Percentiles rank a stretch among this genome's conserved stretches.
Evolutionary conservation across 768 basidiomycete genomes (phyloP).

Genomic region (Mrakia frigida): DNA sequence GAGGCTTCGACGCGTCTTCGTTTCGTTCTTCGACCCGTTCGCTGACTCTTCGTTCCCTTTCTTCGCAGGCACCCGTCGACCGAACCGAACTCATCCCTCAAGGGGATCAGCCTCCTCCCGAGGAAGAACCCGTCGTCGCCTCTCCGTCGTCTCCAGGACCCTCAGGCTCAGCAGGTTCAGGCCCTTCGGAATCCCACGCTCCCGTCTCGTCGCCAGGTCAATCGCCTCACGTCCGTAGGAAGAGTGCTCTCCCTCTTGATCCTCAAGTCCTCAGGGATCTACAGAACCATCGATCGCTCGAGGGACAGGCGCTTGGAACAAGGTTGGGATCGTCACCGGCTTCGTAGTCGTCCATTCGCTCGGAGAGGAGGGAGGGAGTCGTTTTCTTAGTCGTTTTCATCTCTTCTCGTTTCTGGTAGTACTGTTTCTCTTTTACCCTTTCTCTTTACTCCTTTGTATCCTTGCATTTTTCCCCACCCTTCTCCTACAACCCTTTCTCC

Average conservation of each 20-base stretch:
- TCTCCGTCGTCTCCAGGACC: background rate
- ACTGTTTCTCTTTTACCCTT: background rate
- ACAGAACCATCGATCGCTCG: slow-evolving; percentile 58
- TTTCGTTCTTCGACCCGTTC: slow-evolving; percentile 44
- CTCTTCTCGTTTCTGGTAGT: background rate
- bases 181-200: slow-evolving; percentile 40
- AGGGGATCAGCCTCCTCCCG: slow-evolving; percentile 2
- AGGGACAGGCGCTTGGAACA: slow-evolving; percentile 25
- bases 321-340: background rate
- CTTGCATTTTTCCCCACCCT: background rate
- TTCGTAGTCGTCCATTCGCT: background rate
- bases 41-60: slow-evolving; percentile 35
- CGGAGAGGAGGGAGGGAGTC: background rate
- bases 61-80: slow-evolving; percentile 58
- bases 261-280: slow-evolving; percentile 81
- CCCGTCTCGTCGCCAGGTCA: slow-evolving; percentile 32
- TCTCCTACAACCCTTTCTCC: background rate
- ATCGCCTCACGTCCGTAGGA: slow-evolving; percentile 82
- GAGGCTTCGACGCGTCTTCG: background rate
- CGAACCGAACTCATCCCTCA: slow-evolving; percentile 55
- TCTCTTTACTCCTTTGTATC: background rate
- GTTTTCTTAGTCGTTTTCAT: too few species aligned
- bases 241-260: slow-evolving; percentile 80
- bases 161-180: too few species aligned
- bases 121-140: background rate